These are phyloP conservation scores for Corymbia calophylla DNA, from an alignment of 441 rosid genomes.

Conservation along the genomic window DNA sequence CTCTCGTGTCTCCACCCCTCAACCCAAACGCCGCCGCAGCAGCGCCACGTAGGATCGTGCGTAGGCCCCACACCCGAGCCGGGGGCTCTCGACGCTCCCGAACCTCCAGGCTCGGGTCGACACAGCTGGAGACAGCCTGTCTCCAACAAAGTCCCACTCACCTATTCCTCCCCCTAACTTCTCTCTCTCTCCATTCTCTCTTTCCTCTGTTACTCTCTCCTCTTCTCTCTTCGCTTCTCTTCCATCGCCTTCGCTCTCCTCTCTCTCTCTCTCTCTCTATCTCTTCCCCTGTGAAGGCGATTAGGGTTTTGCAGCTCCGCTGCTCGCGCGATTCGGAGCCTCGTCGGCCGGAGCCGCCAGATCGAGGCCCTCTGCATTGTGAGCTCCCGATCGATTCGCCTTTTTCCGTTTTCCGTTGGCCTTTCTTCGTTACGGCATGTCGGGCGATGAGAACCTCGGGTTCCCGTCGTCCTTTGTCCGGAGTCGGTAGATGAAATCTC, in stretches of 20 bases:
- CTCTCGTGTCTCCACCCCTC: slow-evolving; percentile 8
- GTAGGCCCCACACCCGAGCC: neutral
- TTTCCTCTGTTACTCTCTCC: neutral
- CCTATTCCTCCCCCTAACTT: slow-evolving; percentile 37
- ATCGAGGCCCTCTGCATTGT: slow-evolving; percentile 54
- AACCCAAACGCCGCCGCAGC: slow-evolving; percentile 44
- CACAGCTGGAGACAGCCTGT: slow-evolving; percentile 99
- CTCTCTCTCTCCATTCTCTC: slow-evolving; percentile 3
- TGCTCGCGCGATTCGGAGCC: slow-evolving; percentile 14
- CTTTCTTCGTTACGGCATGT: neutral
- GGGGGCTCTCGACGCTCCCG: slow-evolving; percentile 5
- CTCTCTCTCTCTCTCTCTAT: neutral
- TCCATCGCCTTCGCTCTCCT: neutral
- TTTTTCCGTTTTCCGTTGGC: neutral
- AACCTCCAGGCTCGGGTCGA: slow-evolving; percentile 36
- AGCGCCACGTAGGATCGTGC: slow-evolving; percentile 28
- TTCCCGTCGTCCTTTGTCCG: neutral
- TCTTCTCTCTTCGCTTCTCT: neutral
- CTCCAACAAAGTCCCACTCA: slow-evolving; percentile 94
- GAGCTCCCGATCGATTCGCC: slow-evolving; percentile 32
- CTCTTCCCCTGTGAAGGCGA: neutral
- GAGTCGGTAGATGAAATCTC: neutral
- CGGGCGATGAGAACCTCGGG: neutral
- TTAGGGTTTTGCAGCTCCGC: slow-evolving; percentile 29
- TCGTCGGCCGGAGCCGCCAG: slow-evolving; percentile 18